These are phyloP conservation scores for Vaccinium darrowii DNA, from an alignment of 148 eudicot species.

Conservation along the genomic window DNA sequence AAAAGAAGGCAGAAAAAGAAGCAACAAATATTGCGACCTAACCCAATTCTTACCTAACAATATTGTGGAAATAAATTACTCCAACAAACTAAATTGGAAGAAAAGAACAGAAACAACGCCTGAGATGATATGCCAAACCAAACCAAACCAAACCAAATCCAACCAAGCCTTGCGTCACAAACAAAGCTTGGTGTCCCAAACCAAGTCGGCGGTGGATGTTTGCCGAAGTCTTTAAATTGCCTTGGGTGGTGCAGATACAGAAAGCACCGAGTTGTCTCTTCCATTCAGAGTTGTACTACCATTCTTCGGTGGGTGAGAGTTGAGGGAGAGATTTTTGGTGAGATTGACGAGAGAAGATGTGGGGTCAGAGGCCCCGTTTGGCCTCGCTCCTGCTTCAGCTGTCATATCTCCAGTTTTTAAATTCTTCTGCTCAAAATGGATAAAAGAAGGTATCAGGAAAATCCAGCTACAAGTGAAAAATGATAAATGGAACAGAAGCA, in stretches of 20 bases:
- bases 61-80: neutral
- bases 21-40: neutral
- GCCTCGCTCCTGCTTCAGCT: slow-evolving; percentile 24
- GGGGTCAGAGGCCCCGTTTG: slow-evolving; percentile 28
- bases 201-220: neutral
- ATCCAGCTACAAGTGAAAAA: neutral
- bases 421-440: slow-evolving; percentile 30
- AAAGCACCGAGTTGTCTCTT: slow-evolving; percentile 17
- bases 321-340: slow-evolving; percentile 60
- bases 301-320: slow-evolving; percentile 25
- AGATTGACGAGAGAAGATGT: slow-evolving; percentile 45
- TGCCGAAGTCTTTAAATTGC: slow-evolving; percentile 1
- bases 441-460: neutral
- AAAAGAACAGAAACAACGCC: neutral
- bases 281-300: slow-evolving; percentile 8
- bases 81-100: neutral
- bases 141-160: neutral
- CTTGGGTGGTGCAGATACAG: neutral
- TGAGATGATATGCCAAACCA: neutral
- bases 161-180: neutral
- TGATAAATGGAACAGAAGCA: neutral
- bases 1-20: neutral
- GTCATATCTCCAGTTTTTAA: slow-evolving; percentile 22
- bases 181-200: neutral
- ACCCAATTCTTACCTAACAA: neutral